Evolutionary conservation across 225 moss, liverwort and hornwort genomes (phyloP).

Genomic region (Pseudoscleropodium purum): DNA sequence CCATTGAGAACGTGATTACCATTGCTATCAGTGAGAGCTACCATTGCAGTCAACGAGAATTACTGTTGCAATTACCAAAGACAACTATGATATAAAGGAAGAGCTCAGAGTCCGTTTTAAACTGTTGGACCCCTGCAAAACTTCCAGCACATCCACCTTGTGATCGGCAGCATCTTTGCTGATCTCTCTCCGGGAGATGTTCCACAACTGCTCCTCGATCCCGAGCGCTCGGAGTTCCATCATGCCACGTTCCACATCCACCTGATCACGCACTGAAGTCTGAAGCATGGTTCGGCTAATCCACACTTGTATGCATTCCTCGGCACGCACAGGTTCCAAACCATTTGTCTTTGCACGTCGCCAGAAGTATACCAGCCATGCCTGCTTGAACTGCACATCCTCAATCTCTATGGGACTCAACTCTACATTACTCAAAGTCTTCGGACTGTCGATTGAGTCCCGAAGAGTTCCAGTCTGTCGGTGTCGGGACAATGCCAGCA

Average conservation of each 20-base stretch:
- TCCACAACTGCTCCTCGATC: conserved; percentile 94
- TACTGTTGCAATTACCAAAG: neutral
- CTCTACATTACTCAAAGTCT: conserved; percentile 12
- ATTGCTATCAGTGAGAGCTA: neutral
- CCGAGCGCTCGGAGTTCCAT: conserved; percentile 72
- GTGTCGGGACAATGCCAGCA: conserved; percentile 65
- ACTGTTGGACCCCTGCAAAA: conserved; percentile 19
- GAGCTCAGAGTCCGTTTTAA: conserved; percentile 29
- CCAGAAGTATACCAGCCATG: conserved; percentile 97
- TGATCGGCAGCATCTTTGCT: conserved; percentile 58
- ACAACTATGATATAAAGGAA: neutral
- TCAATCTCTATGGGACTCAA: conserved; percentile 32
- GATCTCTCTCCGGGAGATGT: conserved; percentile 84
- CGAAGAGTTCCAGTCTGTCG: conserved; percentile 24
- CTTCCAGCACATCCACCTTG: conserved; percentile 55
- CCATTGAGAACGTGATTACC: neutral
- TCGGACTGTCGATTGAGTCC: conserved; percentile 16
- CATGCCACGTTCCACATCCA: conserved; percentile 82
- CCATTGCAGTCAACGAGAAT: neutral
- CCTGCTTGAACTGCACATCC: conserved; percentile 83
- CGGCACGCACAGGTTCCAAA: conserved; percentile 63
- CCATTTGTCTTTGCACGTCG: conserved; percentile 80
- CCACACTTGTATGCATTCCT: conserved; percentile 78
- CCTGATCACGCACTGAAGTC: conserved; percentile 67
- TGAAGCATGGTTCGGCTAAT: conserved; percentile 71